Evolutionary conservation across 768 basidiomycete genomes (phyloP).

Genomic region (Termitomyces sp.): DNA sequence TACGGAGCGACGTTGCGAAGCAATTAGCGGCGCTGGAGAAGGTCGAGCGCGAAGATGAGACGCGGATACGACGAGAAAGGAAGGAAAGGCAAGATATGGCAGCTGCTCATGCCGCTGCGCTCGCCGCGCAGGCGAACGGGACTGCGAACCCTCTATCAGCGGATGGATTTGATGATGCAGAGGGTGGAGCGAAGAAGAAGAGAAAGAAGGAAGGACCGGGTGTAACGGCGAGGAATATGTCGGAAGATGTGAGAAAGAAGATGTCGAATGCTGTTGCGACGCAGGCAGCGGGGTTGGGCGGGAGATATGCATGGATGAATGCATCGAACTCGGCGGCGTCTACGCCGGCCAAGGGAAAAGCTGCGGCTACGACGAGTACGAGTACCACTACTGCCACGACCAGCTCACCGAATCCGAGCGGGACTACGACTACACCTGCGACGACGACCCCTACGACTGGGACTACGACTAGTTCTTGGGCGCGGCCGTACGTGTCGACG

Average conservation of each 20-base stretch:
- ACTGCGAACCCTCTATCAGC: conserved; percentile 19
- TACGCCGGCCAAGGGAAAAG: conserved; percentile 28
- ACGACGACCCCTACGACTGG: conserved; percentile 23
- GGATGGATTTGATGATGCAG: conserved; percentile 40
- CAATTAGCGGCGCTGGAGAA: conserved; percentile 74
- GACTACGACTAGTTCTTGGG: conserved; percentile 44
- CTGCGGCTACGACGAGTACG: conserved; percentile 11
- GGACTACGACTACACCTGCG: neutral
- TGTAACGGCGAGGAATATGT: conserved; percentile 85
- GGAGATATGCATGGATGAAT: conserved; percentile 89
- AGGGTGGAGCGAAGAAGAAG: conserved; percentile 67
- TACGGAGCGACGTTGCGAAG: conserved; percentile 78
- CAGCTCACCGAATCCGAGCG: conserved; percentile 11
- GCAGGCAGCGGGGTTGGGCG: conserved; percentile 81
- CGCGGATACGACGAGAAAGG: conserved; percentile 66
- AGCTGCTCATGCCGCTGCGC: conserved; percentile 63
- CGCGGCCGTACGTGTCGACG: conserved; percentile 57
- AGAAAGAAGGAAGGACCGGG: conserved; percentile 83
- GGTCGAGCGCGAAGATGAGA: conserved; percentile 82
- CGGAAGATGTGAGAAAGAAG: conserved; percentile 87
- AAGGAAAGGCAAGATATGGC: conserved; percentile 74
- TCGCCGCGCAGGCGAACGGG: conserved; percentile 54
- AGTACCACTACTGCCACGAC: conserved; percentile 14
- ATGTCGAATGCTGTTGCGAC: conserved; percentile 88
- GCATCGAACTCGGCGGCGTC: conserved; percentile 49